Evolutionary conservation across 2,329 filamentous ascomycete genomes (phyloP).

Genomic region (Ophiostoma sp.): DNA sequence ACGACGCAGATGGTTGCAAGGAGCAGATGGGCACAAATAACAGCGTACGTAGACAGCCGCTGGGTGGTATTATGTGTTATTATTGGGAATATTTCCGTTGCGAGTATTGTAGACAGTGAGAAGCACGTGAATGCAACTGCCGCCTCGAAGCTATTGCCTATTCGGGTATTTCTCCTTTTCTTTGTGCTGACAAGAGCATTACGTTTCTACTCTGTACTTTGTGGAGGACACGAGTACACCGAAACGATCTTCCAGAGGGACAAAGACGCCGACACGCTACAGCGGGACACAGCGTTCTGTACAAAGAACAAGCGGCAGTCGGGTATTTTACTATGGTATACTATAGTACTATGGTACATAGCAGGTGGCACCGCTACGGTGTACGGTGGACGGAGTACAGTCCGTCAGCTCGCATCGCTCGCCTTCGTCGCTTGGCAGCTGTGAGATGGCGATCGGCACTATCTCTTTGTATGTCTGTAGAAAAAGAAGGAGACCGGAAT

Average conservation of each 20-base stretch:
- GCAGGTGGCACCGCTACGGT: too few species aligned
- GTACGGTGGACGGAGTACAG: too few species aligned
- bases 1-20: not conserved
- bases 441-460: not conserved
- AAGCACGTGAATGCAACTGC: conserved; percentile 1
- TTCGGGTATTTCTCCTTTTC: not conserved
- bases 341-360: too few species aligned
- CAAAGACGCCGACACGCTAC: not conserved
- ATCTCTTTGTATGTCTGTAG: not conserved
- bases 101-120: not conserved
- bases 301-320: not conserved
- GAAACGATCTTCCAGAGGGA: not conserved
- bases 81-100: not conserved
- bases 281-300: not conserved
- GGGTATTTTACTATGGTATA: too few species aligned
- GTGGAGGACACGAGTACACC: too few species aligned
- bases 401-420: not conserved
- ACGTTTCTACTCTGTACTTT: not conserved
- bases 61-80: too few species aligned
- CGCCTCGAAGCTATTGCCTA: not conserved
- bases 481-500: not conserved
- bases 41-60: too few species aligned
- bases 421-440: not conserved
- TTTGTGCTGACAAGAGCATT: not conserved
- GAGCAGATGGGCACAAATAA: too few species aligned